These are phyloP conservation scores for Xylariaceae sp. DNA, from an alignment of 2,329 filamentous ascomycete species.

Conservation along the genomic window DNA sequence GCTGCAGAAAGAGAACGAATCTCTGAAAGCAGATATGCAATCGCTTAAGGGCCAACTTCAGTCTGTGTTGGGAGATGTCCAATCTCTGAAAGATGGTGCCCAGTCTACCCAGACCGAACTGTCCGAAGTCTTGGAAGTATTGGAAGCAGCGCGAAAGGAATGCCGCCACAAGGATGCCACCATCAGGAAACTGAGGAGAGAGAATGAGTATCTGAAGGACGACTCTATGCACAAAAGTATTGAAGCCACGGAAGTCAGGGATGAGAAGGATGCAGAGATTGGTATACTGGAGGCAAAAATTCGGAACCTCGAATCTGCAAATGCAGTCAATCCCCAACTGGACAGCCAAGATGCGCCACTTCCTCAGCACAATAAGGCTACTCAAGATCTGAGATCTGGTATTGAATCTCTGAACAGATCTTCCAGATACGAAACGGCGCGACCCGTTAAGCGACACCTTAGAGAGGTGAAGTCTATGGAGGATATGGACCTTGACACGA, in stretches of 20 bases:
- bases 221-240: constrained; percentile 50
- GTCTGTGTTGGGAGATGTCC: no score
- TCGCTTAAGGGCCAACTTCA: no score
- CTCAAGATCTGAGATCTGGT: constrained; percentile 24
- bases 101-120: no score
- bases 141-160: no score
- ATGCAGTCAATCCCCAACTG: constrained; percentile 10
- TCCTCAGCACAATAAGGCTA: constrained; percentile 19
- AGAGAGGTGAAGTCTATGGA: constrained; percentile 26
- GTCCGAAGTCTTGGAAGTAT: no score
- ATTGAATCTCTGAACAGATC: constrained; percentile 24
- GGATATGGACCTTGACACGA: constrained; percentile 27
- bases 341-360: constrained; percentile 14
- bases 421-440: constrained; percentile 19
- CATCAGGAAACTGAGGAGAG: constrained; percentile 44
- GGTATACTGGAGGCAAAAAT: constrained; percentile 52
- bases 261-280: constrained; percentile 55
- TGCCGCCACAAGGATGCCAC: constrained; percentile 46
- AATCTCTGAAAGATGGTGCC: no score
- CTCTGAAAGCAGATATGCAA: no score
- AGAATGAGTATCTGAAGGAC: constrained; percentile 52
- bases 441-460: constrained; percentile 11
- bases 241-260: constrained; percentile 53
- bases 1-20: no score
- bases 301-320: constrained; percentile 38